Conservation (phyloP, 169 alveolate genomes). For the Eimeria zaria region DNA sequence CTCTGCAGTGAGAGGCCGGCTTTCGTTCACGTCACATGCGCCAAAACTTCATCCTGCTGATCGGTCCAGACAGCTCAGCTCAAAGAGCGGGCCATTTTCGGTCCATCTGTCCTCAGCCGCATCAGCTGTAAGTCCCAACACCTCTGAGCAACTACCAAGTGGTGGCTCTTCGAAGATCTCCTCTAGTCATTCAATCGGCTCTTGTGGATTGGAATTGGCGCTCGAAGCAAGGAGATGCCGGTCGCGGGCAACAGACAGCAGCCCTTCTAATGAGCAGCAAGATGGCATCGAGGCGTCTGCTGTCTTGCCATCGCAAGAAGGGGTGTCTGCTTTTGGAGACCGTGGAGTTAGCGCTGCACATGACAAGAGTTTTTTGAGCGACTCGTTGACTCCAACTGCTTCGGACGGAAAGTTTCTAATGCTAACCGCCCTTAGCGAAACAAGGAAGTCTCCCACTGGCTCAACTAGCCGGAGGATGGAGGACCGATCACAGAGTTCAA, state of each 20-base stretch:
- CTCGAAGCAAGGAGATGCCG: constrained; percentile 48
- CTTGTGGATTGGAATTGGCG: constrained; percentile 7
- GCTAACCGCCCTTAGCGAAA: neutral
- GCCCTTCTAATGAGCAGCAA: neutral
- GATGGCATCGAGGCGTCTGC: neutral
- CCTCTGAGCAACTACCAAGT: constrained; percentile 30
- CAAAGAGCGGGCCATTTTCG: neutral
- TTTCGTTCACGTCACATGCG: neutral
- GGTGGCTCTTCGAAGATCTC: constrained; percentile 10
- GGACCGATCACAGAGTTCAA: neutral
- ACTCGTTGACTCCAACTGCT: neutral
- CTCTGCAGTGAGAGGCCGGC: neutral
- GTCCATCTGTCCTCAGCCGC: neutral
- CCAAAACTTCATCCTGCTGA: neutral
- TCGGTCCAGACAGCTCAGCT: neutral
- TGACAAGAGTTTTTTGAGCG: neutral
- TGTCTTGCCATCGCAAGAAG: neutral
- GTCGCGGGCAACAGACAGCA: constrained; percentile 48
- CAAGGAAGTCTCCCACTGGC: neutral
- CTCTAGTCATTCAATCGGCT: neutral
- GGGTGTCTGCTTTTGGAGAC: neutral
- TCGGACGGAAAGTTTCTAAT: constrained; percentile 25
- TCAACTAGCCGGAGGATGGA: constrained; percentile 6
- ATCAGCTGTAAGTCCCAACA: neutral
- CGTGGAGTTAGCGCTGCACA: neutral